Base-by-base conservation (phyloP, 805 yeast species). In the Saturnispora galanensis region DNA sequence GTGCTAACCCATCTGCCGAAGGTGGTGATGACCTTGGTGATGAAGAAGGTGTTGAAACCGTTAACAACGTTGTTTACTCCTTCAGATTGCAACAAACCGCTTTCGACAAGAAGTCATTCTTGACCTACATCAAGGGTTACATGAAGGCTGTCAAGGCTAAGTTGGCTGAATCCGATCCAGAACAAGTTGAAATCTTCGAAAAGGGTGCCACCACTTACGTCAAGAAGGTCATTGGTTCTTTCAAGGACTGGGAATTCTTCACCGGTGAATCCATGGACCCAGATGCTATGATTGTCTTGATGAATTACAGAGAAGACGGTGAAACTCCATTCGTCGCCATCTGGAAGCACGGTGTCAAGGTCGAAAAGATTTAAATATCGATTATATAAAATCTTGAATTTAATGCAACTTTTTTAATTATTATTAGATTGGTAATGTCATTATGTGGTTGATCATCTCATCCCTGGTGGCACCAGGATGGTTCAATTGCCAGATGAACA, bases 251-350 rank as follows among this genome's bases (percentile, higher is more conserved):
- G 95, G 98, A 93, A 68, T 93, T 93, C 80, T 93, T 73, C 89
- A 90, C 96, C 59, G 97, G 98, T 78, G 97, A 90, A 77, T 84
- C 96, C 67, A 93, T 93, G 98, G 97, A 93, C 81, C 98, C 98
- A 70, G 98, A 93, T 73, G 98, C 83, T 59, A 93, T 93, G 98
- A 73, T 93, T 66, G 87, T 88, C 59, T 80, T 93, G 70, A 84
- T 93, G 73, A 93, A 93, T 94, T 93, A 90, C 88, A 94, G 98
- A 76, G 98, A 93, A 77, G 97, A 93, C 68, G 98, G 98, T 77
- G 76, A 81, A 62, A 93, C 98, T 59, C 98, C 98, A 66, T 93
- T 67, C 75, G 93, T 90, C 64, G 87, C 89, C 56, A 81, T 89
- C 83, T 93, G 98, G 98, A 93, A 90, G 77, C 98, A 93, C 74